Conservation (phyloP, 768 basidiomycete species). For the Guyanaporus albipodus region DNA sequence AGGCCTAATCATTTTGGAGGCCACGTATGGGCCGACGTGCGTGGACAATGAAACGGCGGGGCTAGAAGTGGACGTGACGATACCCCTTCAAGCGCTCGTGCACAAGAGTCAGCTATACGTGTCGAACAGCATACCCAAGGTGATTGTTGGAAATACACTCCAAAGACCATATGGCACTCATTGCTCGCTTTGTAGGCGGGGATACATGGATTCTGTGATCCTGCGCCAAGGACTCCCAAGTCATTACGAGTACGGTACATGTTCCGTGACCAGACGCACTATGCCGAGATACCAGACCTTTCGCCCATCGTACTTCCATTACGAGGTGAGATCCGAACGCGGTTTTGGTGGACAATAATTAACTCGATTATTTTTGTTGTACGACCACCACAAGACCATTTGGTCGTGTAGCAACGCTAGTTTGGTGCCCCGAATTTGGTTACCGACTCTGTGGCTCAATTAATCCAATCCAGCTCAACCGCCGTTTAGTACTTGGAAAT, state of each 20-base stretch:
- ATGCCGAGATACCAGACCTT: conserved; percentile 72
- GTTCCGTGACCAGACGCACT: conserved; percentile 72
- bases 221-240: conserved; percentile 70
- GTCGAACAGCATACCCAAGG: conserved; percentile 73
- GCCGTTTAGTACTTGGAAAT: background rate
- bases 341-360: background rate
- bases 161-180: conserved; percentile 3
- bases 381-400: conserved; percentile 23
- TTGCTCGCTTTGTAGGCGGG: conserved; percentile 44
- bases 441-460: conserved; percentile 4
- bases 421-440: background rate
- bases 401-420: conserved; percentile 21
- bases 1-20: conserved; percentile 78
- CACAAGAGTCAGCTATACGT: conserved; percentile 75
- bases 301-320: conserved; percentile 69
- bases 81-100: conserved; percentile 79
- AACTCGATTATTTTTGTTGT: conserved; percentile 13
- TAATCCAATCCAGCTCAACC: conserved; percentile 1
- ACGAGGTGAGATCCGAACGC: conserved; percentile 50
- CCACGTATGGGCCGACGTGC: conserved; percentile 62
- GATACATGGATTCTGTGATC: conserved; percentile 87
- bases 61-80: conserved; percentile 70
- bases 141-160: conserved; percentile 23
- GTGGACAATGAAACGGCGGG: conserved; percentile 48
- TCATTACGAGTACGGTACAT: conserved; percentile 67